phyloP scores from a whole-genome alignment of 345 rosid species.

The Salix koriyanagi region DNA sequence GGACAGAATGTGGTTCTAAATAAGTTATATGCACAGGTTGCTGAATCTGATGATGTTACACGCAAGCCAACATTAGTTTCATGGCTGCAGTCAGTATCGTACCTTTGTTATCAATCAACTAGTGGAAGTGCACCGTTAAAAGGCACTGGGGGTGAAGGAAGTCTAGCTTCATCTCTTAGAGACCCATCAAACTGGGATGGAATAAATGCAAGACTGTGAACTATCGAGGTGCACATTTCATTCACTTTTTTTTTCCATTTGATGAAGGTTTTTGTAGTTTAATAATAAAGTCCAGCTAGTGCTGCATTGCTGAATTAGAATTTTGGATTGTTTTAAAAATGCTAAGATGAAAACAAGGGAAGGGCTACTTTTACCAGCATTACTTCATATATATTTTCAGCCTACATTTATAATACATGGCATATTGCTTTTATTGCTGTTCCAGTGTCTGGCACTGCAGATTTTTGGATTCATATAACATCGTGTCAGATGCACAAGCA shows the following conservation, averaged over 20 bases:
- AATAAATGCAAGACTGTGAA: constrained; percentile 42
- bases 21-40: constrained; percentile 69
- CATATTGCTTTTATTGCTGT: background rate
- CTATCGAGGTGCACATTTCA: constrained; percentile 10
- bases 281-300: background rate
- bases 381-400: background rate
- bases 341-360: background rate
- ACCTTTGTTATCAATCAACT: constrained; percentile 47
- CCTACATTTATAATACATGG: background rate
- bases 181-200: constrained; percentile 20
- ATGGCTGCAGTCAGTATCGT: constrained; percentile 82
- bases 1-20: constrained; percentile 73
- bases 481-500: too few species aligned
- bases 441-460: background rate
- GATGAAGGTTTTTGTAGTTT: background rate
- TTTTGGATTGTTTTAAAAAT: background rate
- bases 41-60: constrained; percentile 89
- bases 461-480: background rate
- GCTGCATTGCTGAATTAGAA: background rate
- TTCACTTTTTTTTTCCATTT: background rate
- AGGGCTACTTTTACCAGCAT: background rate
- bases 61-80: constrained; percentile 85
- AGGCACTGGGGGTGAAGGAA: constrained; percentile 13
- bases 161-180: constrained; percentile 14
- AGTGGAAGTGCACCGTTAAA: constrained; percentile 16